Evolutionary conservation across 2,329 filamentous ascomycete genomes (phyloP).

Genomic region (Aspergillus aculeatinus): DNA sequence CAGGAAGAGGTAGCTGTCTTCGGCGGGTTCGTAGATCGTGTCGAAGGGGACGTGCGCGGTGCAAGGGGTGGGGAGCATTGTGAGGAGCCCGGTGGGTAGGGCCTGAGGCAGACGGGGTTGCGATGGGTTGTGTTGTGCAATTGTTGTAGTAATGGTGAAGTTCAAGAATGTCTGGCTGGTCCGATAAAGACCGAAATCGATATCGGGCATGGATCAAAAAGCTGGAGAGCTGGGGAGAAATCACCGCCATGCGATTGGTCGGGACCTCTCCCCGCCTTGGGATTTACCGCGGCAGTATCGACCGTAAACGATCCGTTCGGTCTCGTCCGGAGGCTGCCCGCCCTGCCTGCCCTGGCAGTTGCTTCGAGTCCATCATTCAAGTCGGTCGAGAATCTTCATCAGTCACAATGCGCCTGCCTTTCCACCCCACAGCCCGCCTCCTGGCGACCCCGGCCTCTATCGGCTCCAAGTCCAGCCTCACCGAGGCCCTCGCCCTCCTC

Average conservation of each 20-base stretch:
- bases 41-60: constrained; percentile 89
- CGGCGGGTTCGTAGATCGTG: constrained; percentile 89
- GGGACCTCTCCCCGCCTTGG: constrained; percentile 8
- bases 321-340: too few species aligned
- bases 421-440: constrained; percentile 24
- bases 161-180: too few species aligned
- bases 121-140: neutral
- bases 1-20: constrained; percentile 91
- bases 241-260: neutral
- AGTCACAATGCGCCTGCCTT: constrained; percentile 35
- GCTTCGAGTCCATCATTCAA: too few species aligned
- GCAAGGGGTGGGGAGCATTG: constrained; percentile 84
- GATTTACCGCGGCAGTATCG: neutral
- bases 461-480: constrained; percentile 43
- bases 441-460: constrained; percentile 43
- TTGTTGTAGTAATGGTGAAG: too few species aligned
- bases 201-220: too few species aligned
- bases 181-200: neutral
- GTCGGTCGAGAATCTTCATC: too few species aligned
- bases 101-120: neutral
- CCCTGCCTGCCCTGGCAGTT: too few species aligned
- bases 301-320: neutral
- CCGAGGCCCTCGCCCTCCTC: constrained; percentile 65
- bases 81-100: neutral
- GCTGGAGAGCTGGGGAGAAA: too few species aligned